These are phyloP conservation scores for Oidiodendron maius DNA, from an alignment of 495 filamentous ascomycete species.

Conservation along the genomic window DNA sequence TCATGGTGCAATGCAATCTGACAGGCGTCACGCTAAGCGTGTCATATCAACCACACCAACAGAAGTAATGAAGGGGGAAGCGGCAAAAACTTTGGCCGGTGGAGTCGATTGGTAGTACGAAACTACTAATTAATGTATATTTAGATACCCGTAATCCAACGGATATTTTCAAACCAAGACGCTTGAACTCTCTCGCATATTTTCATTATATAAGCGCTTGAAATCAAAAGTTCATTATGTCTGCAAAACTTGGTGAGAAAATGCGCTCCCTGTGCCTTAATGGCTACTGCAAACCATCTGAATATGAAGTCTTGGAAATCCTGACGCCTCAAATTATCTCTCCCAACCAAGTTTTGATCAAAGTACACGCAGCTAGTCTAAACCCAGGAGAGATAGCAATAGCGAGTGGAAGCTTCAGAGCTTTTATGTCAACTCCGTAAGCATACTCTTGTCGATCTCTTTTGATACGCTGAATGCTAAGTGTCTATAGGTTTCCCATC, in stretches of 20 bases:
- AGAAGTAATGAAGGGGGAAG: no score
- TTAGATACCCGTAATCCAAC: no score
- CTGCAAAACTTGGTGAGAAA: constrained; percentile 16
- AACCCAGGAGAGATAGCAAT: constrained; percentile 41
- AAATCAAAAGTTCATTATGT: constrained; percentile 13
- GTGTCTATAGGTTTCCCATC: constrained; percentile 33
- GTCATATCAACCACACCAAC: no score
- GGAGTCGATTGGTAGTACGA: no score
- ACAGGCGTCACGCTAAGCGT: no score
- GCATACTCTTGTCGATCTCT: neutral
- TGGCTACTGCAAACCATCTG: constrained; percentile 33
- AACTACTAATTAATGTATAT: no score
- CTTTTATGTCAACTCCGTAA: neutral
- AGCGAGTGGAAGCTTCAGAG: constrained; percentile 6
- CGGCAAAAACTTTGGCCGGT: no score
- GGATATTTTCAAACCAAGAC: no score
- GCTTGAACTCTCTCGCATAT: no score
- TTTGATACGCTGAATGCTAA: neutral
- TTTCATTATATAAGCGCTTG: no score
- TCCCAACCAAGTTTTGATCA: constrained; percentile 43
- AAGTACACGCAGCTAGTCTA: constrained; percentile 42
- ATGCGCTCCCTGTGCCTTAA: constrained; percentile 44
- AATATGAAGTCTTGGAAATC: constrained; percentile 37
- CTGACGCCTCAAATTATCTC: constrained; percentile 34
- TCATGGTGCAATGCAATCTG: neutral